Evolutionary conservation across 176 grass and related monocot species (phyloP), one percentile per base, ranked within the genome.

Genomic region (Phoenix dactylifera): DNA sequence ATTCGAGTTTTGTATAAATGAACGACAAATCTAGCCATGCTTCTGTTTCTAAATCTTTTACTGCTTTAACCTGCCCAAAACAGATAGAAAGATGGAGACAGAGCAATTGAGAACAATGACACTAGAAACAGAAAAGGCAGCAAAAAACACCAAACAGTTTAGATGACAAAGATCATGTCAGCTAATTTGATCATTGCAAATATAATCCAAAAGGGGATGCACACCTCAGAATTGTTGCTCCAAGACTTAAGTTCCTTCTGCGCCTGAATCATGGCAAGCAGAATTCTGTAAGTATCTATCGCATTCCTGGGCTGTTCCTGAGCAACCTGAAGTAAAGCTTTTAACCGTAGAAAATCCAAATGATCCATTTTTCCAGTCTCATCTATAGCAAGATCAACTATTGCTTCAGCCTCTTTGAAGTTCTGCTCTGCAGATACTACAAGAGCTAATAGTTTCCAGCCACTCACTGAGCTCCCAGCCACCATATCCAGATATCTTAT

Each of bases 11-110:
- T 62, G 77, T 79, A 67, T 98, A 98, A 63, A 98, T 85, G 57
- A 74, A 86, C 6, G 93, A 81, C 60, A 98, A 83, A 72, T 92
- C 88, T 62, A 92, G 57, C 93, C 93, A 98, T 72, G 73, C 57
- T 70, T 92, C 88, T 76, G 83, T 83, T 79, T 89, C 88, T 69
- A 92, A 75, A 52, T 82, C 74, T 66, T 74, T 83, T 17, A 83
- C 58, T 68, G 74, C 67, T 71, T 86, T 80, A 60, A 86, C 64
- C 93, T 89, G 74, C 30, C 58, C 61, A 77, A 66, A 49, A 52
- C 25, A 56, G 72, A 64, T 20, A 68, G 62, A 5, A 68, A 26
- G 66, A 65, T 69, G 59, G 72, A 66, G 16, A 78, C 12, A 3
- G 22, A 66, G 4, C 14, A 51, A 66, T 14, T 66, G 52, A 55